Evolutionary conservation across 1,284 basidiomycete genomes (phyloP), one percentile per base, ranked within the genome.

Genomic region (Cryptococcus sp.): DNA sequence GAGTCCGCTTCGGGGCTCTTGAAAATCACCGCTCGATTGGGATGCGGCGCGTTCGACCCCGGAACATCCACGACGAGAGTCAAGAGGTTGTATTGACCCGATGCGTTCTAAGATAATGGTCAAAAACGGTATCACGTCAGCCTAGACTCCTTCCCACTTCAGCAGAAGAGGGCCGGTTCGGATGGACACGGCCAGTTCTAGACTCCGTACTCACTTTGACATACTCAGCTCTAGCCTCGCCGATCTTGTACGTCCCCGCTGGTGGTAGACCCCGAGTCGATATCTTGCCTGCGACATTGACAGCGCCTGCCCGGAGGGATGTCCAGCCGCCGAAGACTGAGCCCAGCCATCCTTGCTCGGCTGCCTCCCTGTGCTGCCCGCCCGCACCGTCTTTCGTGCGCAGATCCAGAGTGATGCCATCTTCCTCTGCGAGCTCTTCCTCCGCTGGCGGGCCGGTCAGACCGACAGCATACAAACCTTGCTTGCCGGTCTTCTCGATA

Each of bases 181-280:
- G 30, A 35, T 4, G 19, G 13, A 43, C 11, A 10, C 39, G 48
- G 22, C 11, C 30, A 39, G 3, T 30, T 6, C 5, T 35, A 4
- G 45, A 42, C 45, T 15, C 6, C 15, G 17, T 19, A 62, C 71
- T 55, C 45, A 76, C 74, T 61, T 79, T 79, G 62, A 78, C 73
- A 51, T 78, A 79, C 57, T 79, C 78, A 6, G 73, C 78, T 17
- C 70, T 62, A 13, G 72, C 75, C 62, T 79, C 78, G 13, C 75
- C 78, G 22, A 73, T 61, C 53, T 67, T 79, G 60, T 77, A 79
- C 16, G 78, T 79, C 17, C 78, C 78, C 0, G 78, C 67, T 3
- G 77, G 76, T 0, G 73, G 72, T 22, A 66, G 55, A 47, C 61
- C 66, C 50, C 64, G 63, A 22, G 52, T 53, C 47, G 50, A 43